A percentile compares a stretch with the other conserved stretches of the same genome.
These are phyloP conservation scores for Arbutus unedo DNA, from an alignment of 148 eudicot genomes.

Conservation along the genomic window DNA sequence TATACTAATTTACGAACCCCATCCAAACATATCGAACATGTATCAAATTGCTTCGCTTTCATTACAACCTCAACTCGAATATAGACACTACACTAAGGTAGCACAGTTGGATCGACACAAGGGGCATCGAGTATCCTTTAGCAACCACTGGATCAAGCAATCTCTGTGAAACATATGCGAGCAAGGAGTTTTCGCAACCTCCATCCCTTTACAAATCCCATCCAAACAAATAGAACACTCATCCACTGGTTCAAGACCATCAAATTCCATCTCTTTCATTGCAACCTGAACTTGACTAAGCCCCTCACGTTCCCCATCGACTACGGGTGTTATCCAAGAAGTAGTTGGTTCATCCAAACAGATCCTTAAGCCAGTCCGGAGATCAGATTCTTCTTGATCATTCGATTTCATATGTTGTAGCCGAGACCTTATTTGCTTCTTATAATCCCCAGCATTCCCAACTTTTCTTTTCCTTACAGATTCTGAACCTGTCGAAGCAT, in stretches of 20 bases:
- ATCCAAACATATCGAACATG: no score
- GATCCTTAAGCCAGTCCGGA: neutral
- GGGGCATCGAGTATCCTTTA: neutral
- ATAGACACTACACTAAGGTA: neutral
- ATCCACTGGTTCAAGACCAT: neutral
- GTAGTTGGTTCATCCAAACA: neutral
- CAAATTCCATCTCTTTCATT: neutral
- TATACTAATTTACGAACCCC: no score
- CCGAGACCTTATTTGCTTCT: neutral
- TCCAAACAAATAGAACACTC: slow-evolving; percentile 7
- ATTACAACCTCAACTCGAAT: no score
- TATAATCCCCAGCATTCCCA: neutral
- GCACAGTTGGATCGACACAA: neutral
- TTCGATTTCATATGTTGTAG: neutral
- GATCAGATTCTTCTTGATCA: neutral
- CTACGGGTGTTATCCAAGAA: neutral
- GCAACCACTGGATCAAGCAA: slow-evolving; percentile 8
- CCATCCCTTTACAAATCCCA: neutral
- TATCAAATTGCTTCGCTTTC: no score
- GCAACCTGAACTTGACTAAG: neutral
- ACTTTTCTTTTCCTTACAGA: neutral
- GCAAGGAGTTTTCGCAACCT: neutral
- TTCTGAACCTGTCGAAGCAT: neutral
- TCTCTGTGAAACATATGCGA: slow-evolving; percentile 6
- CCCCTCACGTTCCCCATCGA: neutral